Conservation (phyloP, 2,329 filamentous ascomycete species). For the Dothiorella sarmentorum region DNA sequence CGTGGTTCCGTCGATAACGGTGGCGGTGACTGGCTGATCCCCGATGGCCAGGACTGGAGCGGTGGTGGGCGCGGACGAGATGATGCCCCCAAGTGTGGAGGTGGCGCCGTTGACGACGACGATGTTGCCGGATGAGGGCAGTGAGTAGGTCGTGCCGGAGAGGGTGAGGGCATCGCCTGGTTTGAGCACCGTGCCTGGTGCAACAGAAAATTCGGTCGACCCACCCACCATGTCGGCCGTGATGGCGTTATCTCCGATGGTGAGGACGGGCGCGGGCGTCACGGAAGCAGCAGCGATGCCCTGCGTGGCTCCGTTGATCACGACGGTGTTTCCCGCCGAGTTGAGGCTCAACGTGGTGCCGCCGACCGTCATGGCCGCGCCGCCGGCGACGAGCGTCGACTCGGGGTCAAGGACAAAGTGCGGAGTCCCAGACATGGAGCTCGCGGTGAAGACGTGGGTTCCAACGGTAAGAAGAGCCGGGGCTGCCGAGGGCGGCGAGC, state of each 20-base stretch:
- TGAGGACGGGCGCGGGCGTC: background rate
- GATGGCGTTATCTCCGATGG: background rate
- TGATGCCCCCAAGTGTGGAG: background rate
- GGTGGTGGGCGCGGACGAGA: too few species aligned
- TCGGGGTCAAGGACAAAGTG: slow-evolving; percentile 6
- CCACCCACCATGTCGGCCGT: background rate
- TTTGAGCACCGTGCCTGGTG: background rate
- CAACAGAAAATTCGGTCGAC: background rate
- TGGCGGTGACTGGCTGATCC: background rate
- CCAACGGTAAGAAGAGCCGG: too few species aligned
- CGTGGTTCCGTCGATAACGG: background rate
- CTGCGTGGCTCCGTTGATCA: background rate
- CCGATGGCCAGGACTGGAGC: background rate
- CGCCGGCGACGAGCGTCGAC: slow-evolving; percentile 29
- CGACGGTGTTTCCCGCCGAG: background rate
- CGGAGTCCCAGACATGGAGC: background rate
- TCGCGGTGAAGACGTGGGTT: too few species aligned
- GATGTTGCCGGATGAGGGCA: background rate
- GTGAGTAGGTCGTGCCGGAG: background rate
- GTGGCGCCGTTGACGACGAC: background rate
- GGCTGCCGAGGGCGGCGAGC: too few species aligned
- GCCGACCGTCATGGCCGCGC: slow-evolving; percentile 18
- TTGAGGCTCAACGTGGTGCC: slow-evolving; percentile 21
- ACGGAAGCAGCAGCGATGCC: background rate
- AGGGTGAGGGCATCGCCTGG: background rate